These are phyloP conservation scores for Pseudoscleropodium purum DNA, from an alignment of 225 moss, liverwort and hornwort genomes.

Conservation along the genomic window DNA sequence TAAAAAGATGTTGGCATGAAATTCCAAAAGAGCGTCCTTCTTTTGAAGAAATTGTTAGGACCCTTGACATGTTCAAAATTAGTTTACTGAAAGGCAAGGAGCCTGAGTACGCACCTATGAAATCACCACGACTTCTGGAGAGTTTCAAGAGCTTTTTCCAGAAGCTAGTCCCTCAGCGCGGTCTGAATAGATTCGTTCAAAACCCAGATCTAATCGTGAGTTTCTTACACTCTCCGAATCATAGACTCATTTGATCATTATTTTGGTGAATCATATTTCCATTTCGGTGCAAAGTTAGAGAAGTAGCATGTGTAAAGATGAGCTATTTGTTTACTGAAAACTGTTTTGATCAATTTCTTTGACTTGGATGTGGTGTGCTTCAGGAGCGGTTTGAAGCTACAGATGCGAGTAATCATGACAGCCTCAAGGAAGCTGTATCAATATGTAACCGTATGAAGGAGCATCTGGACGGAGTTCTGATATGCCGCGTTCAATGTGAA, in stretches of 20 bases:
- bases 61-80: neutral
- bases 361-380: neutral
- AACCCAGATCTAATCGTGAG: neutral
- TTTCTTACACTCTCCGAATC: neutral
- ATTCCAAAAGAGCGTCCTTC: neutral
- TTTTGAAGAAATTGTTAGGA: neutral
- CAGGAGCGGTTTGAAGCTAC: neutral
- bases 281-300: neutral
- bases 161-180: neutral
- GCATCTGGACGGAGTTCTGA: neutral
- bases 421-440: neutral
- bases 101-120: neutral
- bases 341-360: neutral
- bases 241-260: neutral
- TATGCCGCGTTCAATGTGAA: neutral
- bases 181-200: neutral
- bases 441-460: neutral
- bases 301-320: neutral
- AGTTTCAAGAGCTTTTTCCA: neutral
- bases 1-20: neutral
- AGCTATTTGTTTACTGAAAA: neutral
- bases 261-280: neutral
- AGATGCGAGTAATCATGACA: neutral
- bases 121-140: neutral
- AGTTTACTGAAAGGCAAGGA: neutral